Evolutionary conservation across 1,139 yeast species (phyloP).

Genomic region (Yamadazyma trypodendri): DNA sequence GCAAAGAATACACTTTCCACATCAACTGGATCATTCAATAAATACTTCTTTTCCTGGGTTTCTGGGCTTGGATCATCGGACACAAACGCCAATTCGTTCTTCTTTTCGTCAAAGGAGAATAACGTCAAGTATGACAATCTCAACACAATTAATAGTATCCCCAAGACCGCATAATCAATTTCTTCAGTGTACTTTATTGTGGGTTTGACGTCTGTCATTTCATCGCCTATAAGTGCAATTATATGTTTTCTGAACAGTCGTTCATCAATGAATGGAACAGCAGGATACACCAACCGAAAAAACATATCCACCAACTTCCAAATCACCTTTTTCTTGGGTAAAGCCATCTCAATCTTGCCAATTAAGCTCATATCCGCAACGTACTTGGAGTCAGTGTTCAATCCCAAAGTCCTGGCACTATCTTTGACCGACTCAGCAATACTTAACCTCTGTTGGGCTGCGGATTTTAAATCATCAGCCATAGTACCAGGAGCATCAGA

Average conservation of each 20-base stretch:
- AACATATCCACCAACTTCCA: slow-evolving; percentile 48
- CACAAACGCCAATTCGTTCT: slow-evolving; percentile 24
- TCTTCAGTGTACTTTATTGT: slow-evolving; percentile 20
- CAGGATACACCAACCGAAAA: slow-evolving; percentile 42
- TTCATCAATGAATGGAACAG: slow-evolving; percentile 49
- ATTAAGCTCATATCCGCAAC: slow-evolving; percentile 10
- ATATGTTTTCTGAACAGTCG: slow-evolving; percentile 20
- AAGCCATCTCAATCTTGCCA: slow-evolving; percentile 35
- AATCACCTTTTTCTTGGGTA: slow-evolving; percentile 43
- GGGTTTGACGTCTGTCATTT: slow-evolving; percentile 15
- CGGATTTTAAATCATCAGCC: neutral
- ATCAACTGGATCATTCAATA: slow-evolving; percentile 17
- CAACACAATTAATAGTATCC: slow-evolving; percentile 25
- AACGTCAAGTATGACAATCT: slow-evolving; percentile 30
- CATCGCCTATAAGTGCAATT: slow-evolving; percentile 24
- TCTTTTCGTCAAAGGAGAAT: slow-evolving; percentile 24
- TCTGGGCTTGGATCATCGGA: slow-evolving; percentile 26
- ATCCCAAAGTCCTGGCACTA: slow-evolving; percentile 5
- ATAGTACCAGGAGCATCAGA: neutral
- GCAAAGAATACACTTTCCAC: slow-evolving; percentile 28
- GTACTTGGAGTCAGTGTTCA: neutral
- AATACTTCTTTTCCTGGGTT: slow-evolving; percentile 7
- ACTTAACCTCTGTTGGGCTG: neutral
- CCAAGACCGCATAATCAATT: slow-evolving; percentile 32
- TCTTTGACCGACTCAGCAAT: slow-evolving; percentile 3